Base-by-base conservation (phyloP, 176 grass and related monocot genomes). In the Oryza glaberrima region DNA sequence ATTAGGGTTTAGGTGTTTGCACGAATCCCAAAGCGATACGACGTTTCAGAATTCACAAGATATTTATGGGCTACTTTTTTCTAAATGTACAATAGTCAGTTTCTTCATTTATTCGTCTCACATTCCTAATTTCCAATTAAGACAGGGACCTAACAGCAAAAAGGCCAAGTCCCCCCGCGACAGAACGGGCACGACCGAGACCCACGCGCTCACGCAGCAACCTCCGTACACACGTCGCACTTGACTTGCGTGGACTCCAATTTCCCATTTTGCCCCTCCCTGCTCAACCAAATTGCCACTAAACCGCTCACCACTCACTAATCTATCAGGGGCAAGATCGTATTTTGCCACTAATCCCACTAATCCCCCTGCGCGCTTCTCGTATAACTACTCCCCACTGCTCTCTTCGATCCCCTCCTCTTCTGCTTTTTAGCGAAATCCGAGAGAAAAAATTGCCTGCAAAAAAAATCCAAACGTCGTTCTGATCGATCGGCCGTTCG, bases 331-430 rank as follows among this genome's bases (percentile, higher is more conserved):
- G 61, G 63, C 4, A 88, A 67, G 68, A 25, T 0, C 0, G 76
- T 3, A 38, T 76, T 76, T 25, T 64, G 0, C 0, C n/a, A 2
- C 41, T 22, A 17, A 4, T 34, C 6, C 81, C 38, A 69, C 69
- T 26, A 35, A 67, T 44, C 12, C 16, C 58, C 34, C 52, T 5
- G 60, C 56, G 12, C 61, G 15, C 15, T 30, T 23, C 17, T 41
- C 38, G 25, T 67, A 88, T 36, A 73, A 30, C 60, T 84, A 40
- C 61, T 5, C 46, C 52, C 30, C n/a, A 77, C 47, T 34, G 3
- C 40, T 9, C 12, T 6, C 46, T 23, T 14, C 52, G 54, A n/a
- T 58, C 54, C n/a, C 23, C 5, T 2, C 15, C 25, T 49, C 64
- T 43, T 78, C 73, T 35, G 35, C 35, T 36, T 36, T 36, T 73